Evolutionary conservation across 2,329 filamentous ascomycete species (phyloP).

Genomic region (Fusarium sp.): DNA sequence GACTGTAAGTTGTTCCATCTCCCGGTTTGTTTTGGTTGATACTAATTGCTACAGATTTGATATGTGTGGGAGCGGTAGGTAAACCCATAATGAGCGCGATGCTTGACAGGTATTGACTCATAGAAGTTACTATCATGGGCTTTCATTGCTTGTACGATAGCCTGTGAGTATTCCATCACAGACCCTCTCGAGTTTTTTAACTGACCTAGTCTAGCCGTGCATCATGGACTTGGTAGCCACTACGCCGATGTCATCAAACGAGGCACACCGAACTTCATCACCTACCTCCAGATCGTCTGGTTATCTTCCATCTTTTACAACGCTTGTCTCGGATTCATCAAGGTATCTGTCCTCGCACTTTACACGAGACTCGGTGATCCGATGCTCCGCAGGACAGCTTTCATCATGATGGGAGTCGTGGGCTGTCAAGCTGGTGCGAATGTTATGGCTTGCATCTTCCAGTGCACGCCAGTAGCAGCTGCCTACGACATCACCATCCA

Average conservation of each 20-base stretch:
- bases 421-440: slow-evolving; percentile 34
- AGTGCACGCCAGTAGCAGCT: slow-evolving; percentile 10
- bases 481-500: slow-evolving; percentile 29
- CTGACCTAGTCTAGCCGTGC: slow-evolving; percentile 7
- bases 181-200: rapidly evolving
- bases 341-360: slow-evolving; percentile 32
- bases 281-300: slow-evolving; percentile 40
- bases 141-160: slow-evolving; percentile 31
- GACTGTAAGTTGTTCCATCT: slow-evolving; percentile 24
- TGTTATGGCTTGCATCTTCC: slow-evolving; percentile 37
- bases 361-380: slow-evolving; percentile 36
- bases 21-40: neutral
- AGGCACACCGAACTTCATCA: slow-evolving; percentile 29
- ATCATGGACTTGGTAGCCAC: slow-evolving; percentile 34
- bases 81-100: rapidly evolving
- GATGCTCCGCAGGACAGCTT: slow-evolving; percentile 17
- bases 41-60: slow-evolving; percentile 27
- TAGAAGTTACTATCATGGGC: slow-evolving; percentile 19
- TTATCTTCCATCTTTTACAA: slow-evolving; percentile 38
- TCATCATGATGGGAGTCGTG: slow-evolving; percentile 35
- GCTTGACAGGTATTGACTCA: neutral
- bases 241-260: slow-evolving; percentile 26
- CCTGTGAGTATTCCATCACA: neutral
- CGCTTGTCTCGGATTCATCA: slow-evolving; percentile 39
- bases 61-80: slow-evolving; percentile 33